Conservation (phyloP, 495 filamentous ascomycete genomes). For the Delitschia confertaspora region DNA sequence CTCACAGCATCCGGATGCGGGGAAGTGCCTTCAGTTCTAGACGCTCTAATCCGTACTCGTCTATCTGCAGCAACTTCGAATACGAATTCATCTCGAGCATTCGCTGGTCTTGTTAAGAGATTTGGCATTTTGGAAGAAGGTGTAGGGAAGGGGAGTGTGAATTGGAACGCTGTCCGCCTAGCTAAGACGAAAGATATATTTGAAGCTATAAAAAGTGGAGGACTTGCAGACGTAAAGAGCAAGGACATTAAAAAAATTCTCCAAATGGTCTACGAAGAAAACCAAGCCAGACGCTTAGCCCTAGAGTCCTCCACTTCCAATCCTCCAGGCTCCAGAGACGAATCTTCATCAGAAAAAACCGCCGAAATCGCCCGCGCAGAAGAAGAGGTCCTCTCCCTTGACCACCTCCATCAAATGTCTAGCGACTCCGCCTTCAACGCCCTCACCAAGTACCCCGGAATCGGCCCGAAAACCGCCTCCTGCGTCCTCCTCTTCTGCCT, state of each 20-base stretch:
- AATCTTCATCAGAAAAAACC: constrained; percentile 38
- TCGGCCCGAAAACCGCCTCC: constrained; percentile 85
- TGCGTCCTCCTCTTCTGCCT: constrained; percentile 55
- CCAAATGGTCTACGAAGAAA: constrained; percentile 67
- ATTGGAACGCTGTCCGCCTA: constrained; percentile 75
- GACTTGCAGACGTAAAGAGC: constrained; percentile 61
- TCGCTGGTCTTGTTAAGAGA: constrained; percentile 57
- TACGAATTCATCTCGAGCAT: constrained; percentile 56
- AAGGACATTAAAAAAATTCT: constrained; percentile 74
- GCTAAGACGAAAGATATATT: constrained; percentile 55
- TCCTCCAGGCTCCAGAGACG: constrained; percentile 33
- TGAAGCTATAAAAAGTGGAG: constrained; percentile 64
- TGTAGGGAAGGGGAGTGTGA: constrained; percentile 65
- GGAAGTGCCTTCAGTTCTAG: constrained; percentile 84
- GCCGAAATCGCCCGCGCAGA: constrained; percentile 47
- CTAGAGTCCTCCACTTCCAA: constrained; percentile 27
- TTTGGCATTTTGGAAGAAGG: constrained; percentile 59
- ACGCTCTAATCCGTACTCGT: constrained; percentile 74
- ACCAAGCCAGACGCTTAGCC: constrained; percentile 41
- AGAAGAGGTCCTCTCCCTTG: constrained; percentile 56
- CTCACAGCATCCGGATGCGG: constrained; percentile 78
- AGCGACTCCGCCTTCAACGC: constrained; percentile 63
- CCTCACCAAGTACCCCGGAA: constrained; percentile 68
- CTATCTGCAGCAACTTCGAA: constrained; percentile 69
- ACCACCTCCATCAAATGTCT: constrained; percentile 62